Evolutionary conservation across 352 stramenopile genomes (phyloP), one percentile per base, ranked within the genome.

Genomic region (Globisporangium ultimum): DNA sequence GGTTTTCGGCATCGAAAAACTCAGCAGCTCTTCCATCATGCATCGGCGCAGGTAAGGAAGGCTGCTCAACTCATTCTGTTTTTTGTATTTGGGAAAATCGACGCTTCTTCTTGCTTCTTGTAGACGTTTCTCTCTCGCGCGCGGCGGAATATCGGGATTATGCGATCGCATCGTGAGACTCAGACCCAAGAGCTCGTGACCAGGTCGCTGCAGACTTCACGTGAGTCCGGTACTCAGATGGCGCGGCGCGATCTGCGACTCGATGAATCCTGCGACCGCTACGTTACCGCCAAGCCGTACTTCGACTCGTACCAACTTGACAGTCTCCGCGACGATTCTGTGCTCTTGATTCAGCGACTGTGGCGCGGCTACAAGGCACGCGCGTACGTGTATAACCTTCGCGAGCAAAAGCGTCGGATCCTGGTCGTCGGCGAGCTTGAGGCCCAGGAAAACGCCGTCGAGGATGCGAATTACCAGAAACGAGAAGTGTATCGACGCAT

Each of bases 181-280:
- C 93, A 98, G 70, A 98, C 92, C 0, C 80, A 88, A 49, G 61
- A 89, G 40, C 67, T 88, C 0, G 71, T 82, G 28, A 93, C 91
- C 38, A 76, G 84, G 18, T 93, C 75, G 0, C 60, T 80, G 21
- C 93, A 98, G 72, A 96, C 88, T 3, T 68, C 79, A 9, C 81
- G 93, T n/a, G 93, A 98, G 69, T 89, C 73, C 0, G 89, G 88
- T 3, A 98, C 91, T 5, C 93, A 98, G 58, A 97, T 97, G 89
- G 68, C 80, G 53, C 72, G 89, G 0, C 61, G 56, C 20, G 90
- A 96, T 60, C 52, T 97, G 22, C 67, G 74, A 20, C 38, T 97
- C 18, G 82, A 97, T 61, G 65, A 70, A 45, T 64, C 67, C 3
- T 66, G 73, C n/a, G 88, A 97, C 70, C 76, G 75, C 12, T 51